Evolutionary conservation across 108 stramenopile species (phyloP).

Genomic region (Aurantiochytrium sp.): DNA sequence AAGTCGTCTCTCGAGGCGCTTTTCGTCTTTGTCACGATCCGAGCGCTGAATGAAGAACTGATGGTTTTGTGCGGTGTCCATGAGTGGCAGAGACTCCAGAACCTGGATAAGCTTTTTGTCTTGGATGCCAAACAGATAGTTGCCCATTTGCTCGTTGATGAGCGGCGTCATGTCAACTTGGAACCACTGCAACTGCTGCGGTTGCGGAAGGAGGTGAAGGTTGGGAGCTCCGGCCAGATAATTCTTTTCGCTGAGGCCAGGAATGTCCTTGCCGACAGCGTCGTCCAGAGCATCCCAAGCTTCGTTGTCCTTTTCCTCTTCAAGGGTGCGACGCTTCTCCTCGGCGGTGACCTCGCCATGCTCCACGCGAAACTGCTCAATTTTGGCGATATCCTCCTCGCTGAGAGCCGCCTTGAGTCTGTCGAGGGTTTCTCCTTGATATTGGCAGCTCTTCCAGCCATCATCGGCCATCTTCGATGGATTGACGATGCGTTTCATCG

Average conservation of each 20-base stretch:
- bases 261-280: not conserved
- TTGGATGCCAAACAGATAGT: not conserved
- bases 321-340: not conserved
- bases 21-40: not conserved
- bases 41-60: not conserved
- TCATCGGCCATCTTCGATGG: conserved; percentile 15
- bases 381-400: not conserved
- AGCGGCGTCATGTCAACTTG: not conserved
- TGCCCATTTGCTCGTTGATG: not conserved
- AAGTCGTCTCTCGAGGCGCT: not conserved
- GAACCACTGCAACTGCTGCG: conserved; percentile 2
- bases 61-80: not conserved
- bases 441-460: not conserved
- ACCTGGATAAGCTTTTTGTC: not conserved
- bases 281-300: not conserved
- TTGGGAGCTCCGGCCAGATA: conserved; percentile 12
- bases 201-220: conserved; percentile 2
- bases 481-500: not conserved
- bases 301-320: not conserved
- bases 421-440: not conserved
- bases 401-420: not conserved
- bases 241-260: not conserved
- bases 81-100: not conserved
- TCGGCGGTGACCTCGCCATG: not conserved
- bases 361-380: not conserved